Conservation (phyloP, 441 rosid species). For the Euphorbia corollata region DNA sequence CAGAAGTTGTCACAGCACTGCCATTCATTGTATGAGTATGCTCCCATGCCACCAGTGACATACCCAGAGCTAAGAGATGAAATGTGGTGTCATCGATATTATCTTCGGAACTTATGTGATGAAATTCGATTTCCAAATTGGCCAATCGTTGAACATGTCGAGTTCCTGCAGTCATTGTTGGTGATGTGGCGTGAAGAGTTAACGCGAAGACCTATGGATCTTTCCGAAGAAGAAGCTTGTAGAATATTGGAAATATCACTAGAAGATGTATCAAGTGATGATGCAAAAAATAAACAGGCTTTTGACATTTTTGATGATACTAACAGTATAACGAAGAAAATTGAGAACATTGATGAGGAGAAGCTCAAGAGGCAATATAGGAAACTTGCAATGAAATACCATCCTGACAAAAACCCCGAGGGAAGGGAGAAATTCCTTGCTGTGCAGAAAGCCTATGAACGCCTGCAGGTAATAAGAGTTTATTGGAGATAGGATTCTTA, state of each 20-base stretch:
- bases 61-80: conserved; percentile 99
- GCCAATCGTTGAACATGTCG: conserved; percentile 99
- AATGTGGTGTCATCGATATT: conserved; percentile 99
- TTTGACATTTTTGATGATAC: conserved; percentile 41
- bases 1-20: conserved; percentile 98
- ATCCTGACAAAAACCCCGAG: conserved; percentile 99
- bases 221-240: conserved; percentile 99
- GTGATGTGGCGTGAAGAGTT: conserved; percentile 99
- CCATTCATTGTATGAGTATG: conserved; percentile 88
- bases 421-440: conserved; percentile 99
- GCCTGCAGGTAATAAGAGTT: conserved; percentile 67
- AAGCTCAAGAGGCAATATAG: conserved; percentile 97
- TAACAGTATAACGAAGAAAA: conserved; percentile 65
- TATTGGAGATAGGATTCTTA: neutral
- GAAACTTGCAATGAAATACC: conserved; percentile 99
- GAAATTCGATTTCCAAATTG: conserved; percentile 95
- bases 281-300: conserved; percentile 25
- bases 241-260: conserved; percentile 81
- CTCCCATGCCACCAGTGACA: conserved; percentile 99
- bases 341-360: conserved; percentile 99
- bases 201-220: conserved; percentile 97
- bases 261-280: conserved; percentile 67
- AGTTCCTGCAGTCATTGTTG: conserved; percentile 87
- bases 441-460: conserved; percentile 98
- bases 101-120: conserved; percentile 91